Conservation (phyloP, 352 stramenopile genomes). For the Phytopythium kandeliae region DNA sequence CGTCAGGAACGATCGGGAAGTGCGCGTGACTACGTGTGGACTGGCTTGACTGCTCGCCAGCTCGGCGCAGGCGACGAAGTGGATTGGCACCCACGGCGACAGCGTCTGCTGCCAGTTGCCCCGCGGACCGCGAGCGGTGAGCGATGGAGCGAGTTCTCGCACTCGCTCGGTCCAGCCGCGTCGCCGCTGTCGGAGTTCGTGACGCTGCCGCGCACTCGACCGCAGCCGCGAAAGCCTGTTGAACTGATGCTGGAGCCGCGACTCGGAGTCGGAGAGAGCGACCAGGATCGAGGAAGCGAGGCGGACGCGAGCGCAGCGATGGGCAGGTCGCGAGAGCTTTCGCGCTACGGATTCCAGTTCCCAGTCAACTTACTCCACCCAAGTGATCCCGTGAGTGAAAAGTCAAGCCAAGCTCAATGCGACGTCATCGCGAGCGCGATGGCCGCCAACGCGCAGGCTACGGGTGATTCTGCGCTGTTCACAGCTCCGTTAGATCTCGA, state of each 20-base stretch:
- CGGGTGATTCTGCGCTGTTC: not conserved
- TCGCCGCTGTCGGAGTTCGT: conserved; percentile 25
- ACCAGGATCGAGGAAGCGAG: not conserved
- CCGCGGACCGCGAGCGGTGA: too few species aligned
- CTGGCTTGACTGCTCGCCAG: not conserved
- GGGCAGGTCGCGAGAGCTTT: conserved; percentile 6
- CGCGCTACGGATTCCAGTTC: conserved; percentile 27
- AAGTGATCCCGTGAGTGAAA: not conserved
- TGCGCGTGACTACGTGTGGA: not conserved
- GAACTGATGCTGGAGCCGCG: conserved; percentile 17
- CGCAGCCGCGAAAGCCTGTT: conserved; percentile 27
- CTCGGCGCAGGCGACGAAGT: not conserved
- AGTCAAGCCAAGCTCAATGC: not conserved
- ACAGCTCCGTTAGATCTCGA: not conserved
- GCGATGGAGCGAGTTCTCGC: too few species aligned
- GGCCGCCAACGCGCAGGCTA: not conserved
- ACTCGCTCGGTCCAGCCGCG: not conserved
- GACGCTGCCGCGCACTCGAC: conserved; percentile 26
- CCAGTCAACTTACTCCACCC: conserved; percentile 5
- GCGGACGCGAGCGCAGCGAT: not conserved
- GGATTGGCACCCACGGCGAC: conserved; percentile 2
- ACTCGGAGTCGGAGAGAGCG: not conserved
- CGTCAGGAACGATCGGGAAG: conserved; percentile 1
- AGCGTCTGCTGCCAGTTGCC: not conserved
- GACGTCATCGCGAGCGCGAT: too few species aligned